Base-by-base conservation (phyloP, 2,329 filamentous ascomycete species). In the Leptographium galeiforme region DNA sequence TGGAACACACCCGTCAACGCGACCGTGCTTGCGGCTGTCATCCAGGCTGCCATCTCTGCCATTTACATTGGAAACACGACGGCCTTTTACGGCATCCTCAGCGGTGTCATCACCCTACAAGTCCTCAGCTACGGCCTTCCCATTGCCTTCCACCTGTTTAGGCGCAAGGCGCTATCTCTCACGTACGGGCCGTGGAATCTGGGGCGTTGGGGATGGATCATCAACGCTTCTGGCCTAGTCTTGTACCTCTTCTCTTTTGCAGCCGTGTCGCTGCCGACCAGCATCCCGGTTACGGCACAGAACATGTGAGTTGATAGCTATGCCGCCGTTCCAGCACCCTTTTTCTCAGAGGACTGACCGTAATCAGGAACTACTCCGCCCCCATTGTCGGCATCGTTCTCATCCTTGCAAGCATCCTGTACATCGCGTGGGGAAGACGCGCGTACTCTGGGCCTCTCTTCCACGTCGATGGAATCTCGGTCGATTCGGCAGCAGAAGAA, bases 1-100 rank as follows among this genome's bases (percentile, higher is more conserved):
- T 40, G 39, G 39, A n/a, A 40, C 39, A 40, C 39, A 13, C 39
- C 39, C 39, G 39, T 40, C 12, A 41, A 53, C 16, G 45, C 51
- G 19, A 41, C 43, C 44, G 4, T 48, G 6, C 51, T 53, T 4
- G 36, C 46, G 3, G 51, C 46, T 13, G 25, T 49, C n/a, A 14
- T 53, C 16, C 50, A 52, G 43, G 50, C 43, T 1, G 50, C 41
- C 43, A 52, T 52, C 34, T 52, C 50, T 4, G 44, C 50, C 43
- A 53, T 53, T 19, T 53, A 53, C 38, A 53, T 53, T 16, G 44
- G 51, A 8, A 53, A 53, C 30, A 48, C 51, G 25, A 53, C 51
- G 14, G 51, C 51, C 4, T 53, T 53, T n/a, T 53, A 41, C 39
- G 44, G 51, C 38, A 53, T 53, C 34, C 43, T 53, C 39, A 49